Percentiles rank a stretch among this genome's conserved stretches.
Conservation (phyloP, 2,329 filamentous ascomycete genomes). For the Phyllosticta citribraziliensis region DNA sequence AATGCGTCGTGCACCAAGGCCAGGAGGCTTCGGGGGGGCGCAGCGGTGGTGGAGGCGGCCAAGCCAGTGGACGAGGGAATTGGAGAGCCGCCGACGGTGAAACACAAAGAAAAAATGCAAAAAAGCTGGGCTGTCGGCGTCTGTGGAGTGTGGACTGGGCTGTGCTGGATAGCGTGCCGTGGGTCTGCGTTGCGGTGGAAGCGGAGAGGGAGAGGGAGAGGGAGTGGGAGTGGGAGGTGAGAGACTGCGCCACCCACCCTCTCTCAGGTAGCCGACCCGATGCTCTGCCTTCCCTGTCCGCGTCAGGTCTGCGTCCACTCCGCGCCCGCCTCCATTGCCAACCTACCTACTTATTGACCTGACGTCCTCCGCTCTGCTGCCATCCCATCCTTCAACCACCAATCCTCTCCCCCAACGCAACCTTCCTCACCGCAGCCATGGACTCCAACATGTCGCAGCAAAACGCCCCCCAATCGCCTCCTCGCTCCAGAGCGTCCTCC, state of each 20-base stretch:
- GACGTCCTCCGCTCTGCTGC: no score
- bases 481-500: constrained; percentile 6
- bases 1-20: neutral
- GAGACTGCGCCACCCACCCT: neutral
- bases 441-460: constrained; percentile 17
- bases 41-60: neutral
- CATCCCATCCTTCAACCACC: no score
- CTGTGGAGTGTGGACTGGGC: neutral
- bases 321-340: no score
- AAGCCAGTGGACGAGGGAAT: neutral
- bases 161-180: neutral
- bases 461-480: constrained; percentile 3
- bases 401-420: no score
- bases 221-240: neutral
- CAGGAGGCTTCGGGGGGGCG: neutral
- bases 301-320: neutral
- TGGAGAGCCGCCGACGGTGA: neutral
- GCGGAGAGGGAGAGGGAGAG: neutral
- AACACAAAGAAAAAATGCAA: neutral
- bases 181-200: neutral
- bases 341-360: no score
- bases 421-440: neutral
- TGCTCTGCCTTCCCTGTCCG: neutral
- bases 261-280: neutral
- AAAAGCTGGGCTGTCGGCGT: neutral